Conservation (phyloP, 1,284 basidiomycete species). For the Cryptococcus sp. region DNA sequence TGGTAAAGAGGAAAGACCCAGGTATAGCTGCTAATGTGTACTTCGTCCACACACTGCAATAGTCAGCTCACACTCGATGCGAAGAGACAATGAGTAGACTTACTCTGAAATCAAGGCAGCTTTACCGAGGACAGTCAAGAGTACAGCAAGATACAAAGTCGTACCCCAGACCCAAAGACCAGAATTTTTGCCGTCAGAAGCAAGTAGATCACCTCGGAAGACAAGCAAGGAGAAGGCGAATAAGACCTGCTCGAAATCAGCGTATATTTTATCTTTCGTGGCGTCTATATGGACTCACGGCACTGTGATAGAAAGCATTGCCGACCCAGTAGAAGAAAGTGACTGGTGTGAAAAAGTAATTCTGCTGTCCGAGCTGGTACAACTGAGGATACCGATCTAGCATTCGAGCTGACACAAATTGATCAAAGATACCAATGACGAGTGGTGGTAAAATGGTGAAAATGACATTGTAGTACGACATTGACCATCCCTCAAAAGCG, state of each 20-base stretch:
- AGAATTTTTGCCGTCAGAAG: constrained; percentile 70
- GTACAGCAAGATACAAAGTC: constrained; percentile 82
- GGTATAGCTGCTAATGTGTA: constrained; percentile 96
- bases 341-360: constrained; percentile 84
- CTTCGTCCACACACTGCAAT: constrained; percentile 89
- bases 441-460: constrained; percentile 94
- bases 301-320: constrained; percentile 89
- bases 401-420: constrained; percentile 94
- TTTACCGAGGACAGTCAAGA: constrained; percentile 94
- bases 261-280: not conserved
- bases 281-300: constrained; percentile 56
- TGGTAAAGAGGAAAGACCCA: constrained; percentile 91
- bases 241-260: constrained; percentile 57
- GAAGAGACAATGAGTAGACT: constrained; percentile 41
- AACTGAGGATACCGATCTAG: constrained; percentile 96
- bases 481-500: constrained; percentile 96
- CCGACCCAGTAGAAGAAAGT: constrained; percentile 94
- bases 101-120: constrained; percentile 96
- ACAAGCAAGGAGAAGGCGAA: constrained; percentile 84
- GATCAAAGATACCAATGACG: constrained; percentile 95
- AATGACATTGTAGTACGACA: constrained; percentile 87
- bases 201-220: constrained; percentile 87
- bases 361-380: constrained; percentile 86
- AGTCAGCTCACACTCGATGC: constrained; percentile 11
- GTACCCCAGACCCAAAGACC: constrained; percentile 99